Base-by-base conservation (phyloP, 768 basidiomycete genomes). In the Lactarius akahatsu region DNA sequence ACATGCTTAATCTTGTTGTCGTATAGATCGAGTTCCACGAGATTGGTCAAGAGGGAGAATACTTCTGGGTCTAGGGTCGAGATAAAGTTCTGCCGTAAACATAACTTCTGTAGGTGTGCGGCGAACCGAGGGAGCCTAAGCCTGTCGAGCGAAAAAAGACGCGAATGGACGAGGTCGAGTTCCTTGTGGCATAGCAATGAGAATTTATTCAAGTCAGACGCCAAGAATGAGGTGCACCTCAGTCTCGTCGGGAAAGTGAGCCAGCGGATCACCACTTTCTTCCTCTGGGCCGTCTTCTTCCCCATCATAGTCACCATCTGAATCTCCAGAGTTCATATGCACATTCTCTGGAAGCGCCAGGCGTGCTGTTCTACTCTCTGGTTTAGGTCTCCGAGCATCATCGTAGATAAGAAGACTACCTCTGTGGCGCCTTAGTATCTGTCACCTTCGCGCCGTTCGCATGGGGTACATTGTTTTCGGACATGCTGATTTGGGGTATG, bases 1-100 rank as follows among this genome's bases (percentile, higher is more conserved):
- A 92, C 75, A 59, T 79, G 77, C 77, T 92, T 96, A 70, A 99
- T 76, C 75, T 93, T 89, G 79, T 99, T 99, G 76, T 99, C 97
- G 74, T 98, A 99, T 68, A 98, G 72, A 77, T 99, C 97, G 65
- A 98, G 77, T 69, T 98, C 97, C 73, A 94, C 91, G 41, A 99
- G 77, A 55, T 85, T 81, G 15, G 74, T 82, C 63, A 98, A 76
- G 38, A 82, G 78, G 36, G 80, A 79, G 71, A 96, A 93, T 11
- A 88, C 85, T 18, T 84, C 83, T 4, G 90, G 85, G 69, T 95
- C 86, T 55, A 97, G 81, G 32, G 78, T 77, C 1, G 87, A 81
- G 68, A 98, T 85, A 64, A 84, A 83, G 75, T 97, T 98, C 78
- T 96, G 94, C 43, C 95, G 84, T 28, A 98, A 81, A 78, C 92